phyloP scores from a whole-genome alignment of 2,329 filamentous ascomycete species.

The Fusarium napiforme region DNA sequence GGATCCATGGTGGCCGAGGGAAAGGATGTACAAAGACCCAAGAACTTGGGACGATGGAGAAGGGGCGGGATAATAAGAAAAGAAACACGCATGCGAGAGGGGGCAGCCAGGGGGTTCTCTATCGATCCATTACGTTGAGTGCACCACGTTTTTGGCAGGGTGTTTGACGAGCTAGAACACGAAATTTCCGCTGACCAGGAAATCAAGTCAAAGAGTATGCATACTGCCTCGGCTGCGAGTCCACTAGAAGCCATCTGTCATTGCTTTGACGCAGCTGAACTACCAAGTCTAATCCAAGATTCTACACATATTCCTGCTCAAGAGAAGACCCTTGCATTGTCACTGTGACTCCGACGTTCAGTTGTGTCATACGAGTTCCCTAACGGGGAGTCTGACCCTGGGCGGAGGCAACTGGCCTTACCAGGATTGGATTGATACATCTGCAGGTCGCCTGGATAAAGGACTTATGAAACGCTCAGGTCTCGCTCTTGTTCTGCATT shows the following conservation, averaged over 20 bases:
- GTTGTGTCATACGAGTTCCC: background rate
- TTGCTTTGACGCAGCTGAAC: background rate
- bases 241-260: background rate
- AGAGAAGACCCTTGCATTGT: background rate
- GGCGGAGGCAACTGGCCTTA: background rate
- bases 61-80: conserved; percentile 26
- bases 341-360: conserved; percentile 9
- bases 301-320: background rate
- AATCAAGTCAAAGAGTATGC: background rate
- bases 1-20: conserved; percentile 30
- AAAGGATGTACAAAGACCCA: conserved; percentile 15
- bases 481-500: background rate
- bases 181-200: background rate
- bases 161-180: conserved; percentile 11
- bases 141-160: conserved; percentile 15
- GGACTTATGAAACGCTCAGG: conserved; percentile 4
- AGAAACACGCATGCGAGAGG: background rate
- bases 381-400: background rate
- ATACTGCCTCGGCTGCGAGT: background rate
- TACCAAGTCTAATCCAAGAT: background rate
- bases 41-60: conserved; percentile 10
- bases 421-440: background rate
- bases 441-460: background rate
- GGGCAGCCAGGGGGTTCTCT: background rate
- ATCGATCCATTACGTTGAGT: background rate